Percentiles rank a stretch among this genome's conserved stretches.
Conservation (phyloP, 495 filamentous ascomycete genomes). For the Staphylotrichum longicolle region DNA sequence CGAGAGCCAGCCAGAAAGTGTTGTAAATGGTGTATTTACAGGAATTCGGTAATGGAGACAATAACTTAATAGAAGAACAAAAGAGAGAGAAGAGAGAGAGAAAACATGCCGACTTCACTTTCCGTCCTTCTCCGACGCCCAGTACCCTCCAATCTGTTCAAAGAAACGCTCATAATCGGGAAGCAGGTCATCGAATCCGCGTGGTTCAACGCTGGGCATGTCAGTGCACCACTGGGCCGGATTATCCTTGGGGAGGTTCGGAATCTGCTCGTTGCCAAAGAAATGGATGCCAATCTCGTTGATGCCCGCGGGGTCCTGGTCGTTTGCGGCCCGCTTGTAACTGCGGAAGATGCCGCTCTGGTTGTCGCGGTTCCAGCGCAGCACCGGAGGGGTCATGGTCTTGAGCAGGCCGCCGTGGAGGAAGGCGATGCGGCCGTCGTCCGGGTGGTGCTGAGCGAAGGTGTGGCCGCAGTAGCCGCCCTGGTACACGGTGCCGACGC, state of each 20-base stretch:
- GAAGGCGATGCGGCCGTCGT: slow-evolving; percentile 17
- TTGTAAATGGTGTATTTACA: no score
- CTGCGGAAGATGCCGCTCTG: slow-evolving; percentile 6
- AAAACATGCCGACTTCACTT: no score
- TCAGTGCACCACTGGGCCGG: background rate
- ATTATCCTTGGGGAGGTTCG: background rate
- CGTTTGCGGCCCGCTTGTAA: slow-evolving; percentile 5
- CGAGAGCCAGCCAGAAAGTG: no score
- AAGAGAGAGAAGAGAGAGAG: no score
- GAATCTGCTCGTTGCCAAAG: background rate
- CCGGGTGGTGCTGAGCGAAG: slow-evolving; percentile 16
- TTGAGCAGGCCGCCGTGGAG: slow-evolving; percentile 14
- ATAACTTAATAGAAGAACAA: no score
- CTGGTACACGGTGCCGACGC: slow-evolving; percentile 12
- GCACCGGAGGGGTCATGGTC: background rate
- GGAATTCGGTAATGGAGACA: no score
- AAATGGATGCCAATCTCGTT: background rate
- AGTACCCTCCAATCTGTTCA: background rate
- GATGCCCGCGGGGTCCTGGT: slow-evolving; percentile 2
- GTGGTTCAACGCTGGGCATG: background rate
- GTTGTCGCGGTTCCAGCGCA: slow-evolving; percentile 11
- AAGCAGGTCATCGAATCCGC: background rate
- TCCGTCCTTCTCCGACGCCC: background rate
- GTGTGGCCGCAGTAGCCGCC: slow-evolving; percentile 16
- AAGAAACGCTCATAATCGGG: background rate